Percentiles rank a stretch among this genome's conserved stretches.
Evolutionary conservation across 2,329 filamentous ascomycete genomes (phyloP).

Genomic region (Mycogone perniciosa): DNA sequence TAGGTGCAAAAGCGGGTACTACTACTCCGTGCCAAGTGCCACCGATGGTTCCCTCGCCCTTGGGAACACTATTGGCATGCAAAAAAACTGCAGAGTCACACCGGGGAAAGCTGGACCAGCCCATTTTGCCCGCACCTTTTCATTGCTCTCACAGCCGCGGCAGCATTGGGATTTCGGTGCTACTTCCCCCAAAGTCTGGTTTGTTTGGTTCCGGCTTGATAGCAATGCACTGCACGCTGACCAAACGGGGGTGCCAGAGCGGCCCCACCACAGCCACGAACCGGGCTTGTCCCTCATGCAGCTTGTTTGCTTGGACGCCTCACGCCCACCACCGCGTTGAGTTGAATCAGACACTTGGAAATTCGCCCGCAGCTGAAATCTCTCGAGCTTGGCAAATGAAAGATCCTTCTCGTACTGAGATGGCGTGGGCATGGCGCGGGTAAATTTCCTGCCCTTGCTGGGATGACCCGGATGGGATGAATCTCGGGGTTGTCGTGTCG

Average conservation of each 20-base stretch:
- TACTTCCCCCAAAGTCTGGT: not conserved
- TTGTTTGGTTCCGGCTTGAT: constrained; percentile 3
- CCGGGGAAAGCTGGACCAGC: not conserved
- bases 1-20: not conserved
- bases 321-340: not conserved
- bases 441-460: constrained; percentile 1
- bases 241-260: constrained; percentile 14
- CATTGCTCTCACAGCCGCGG: not conserved
- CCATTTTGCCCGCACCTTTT: not conserved
- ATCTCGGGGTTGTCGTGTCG: constrained; percentile 13
- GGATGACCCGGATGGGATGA: constrained; percentile 7
- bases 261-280: constrained; percentile 16
- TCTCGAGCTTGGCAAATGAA: constrained; percentile 4
- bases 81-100: not conserved
- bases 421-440: constrained; percentile 5
- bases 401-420: not conserved
- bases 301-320: constrained; percentile 6
- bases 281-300: constrained; percentile 4
- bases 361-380: not conserved
- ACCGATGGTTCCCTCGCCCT: not conserved
- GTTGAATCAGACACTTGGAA: not conserved
- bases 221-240: constrained; percentile 8
- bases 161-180: constrained; percentile 1
- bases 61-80: not conserved
- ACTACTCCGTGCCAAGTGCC: not conserved